Evolutionary conservation across 2,329 filamentous ascomycete species (phyloP).

Genomic region (Gnomoniopsis sp.): DNA sequence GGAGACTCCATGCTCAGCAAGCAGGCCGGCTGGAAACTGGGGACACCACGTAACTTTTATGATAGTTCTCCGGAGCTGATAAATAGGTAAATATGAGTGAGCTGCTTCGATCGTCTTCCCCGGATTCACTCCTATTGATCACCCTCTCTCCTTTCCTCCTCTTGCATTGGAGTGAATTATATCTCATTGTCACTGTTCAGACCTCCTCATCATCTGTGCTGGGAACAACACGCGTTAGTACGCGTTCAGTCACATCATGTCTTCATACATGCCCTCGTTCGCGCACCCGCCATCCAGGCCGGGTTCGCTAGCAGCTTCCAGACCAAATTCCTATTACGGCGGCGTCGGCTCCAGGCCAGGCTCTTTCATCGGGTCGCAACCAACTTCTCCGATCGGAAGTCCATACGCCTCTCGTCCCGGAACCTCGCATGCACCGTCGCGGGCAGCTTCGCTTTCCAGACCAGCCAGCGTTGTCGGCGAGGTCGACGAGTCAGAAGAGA

Average conservation of each 20-base stretch:
- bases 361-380: neutral
- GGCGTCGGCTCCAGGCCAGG: constrained; percentile 7
- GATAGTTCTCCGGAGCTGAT: constrained; percentile 4
- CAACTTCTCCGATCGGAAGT: constrained; percentile 6
- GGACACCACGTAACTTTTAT: constrained; percentile 9
- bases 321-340: constrained; percentile 14
- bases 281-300: constrained; percentile 13
- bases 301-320: constrained; percentile 16
- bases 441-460: constrained; percentile 4
- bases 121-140: constrained; percentile 2
- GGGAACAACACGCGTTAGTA: constrained; percentile 2
- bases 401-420: constrained; percentile 14
- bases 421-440: constrained; percentile 8
- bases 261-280: constrained; percentile 16
- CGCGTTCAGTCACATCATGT: constrained; percentile 3
- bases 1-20: constrained; percentile 3
- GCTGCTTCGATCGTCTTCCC: constrained; percentile 1
- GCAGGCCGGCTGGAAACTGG: constrained; percentile 3
- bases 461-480: constrained; percentile 7
- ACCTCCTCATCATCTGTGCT: neutral
- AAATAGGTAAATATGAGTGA: constrained; percentile 9
- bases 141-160: neutral
- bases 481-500: constrained; percentile 10
- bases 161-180: neutral
- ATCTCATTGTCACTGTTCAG: neutral